phyloP scores from a whole-genome alignment of 768 basidiomycete genomes.

The Termitomyces sp. region DNA sequence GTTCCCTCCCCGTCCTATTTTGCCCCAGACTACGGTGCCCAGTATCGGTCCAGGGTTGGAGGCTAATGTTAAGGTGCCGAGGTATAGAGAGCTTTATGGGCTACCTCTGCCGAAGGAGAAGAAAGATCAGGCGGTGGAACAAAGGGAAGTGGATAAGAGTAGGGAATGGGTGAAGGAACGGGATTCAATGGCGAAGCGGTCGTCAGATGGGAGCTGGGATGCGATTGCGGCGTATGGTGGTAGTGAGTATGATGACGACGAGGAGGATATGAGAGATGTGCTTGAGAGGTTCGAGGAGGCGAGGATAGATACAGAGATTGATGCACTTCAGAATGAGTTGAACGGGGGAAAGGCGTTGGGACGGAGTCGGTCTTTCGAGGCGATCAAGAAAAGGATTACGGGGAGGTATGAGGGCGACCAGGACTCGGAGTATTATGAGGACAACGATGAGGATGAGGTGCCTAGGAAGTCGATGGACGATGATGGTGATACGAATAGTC shows the following conservation, averaged over 20 bases:
- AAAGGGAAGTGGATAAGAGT: slow-evolving; percentile 2
- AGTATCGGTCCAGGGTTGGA: slow-evolving; percentile 22
- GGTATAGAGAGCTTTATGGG: slow-evolving; percentile 30
- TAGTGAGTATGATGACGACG: slow-evolving; percentile 24
- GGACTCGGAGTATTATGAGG: slow-evolving; percentile 14
- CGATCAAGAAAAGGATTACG: slow-evolving; percentile 9
- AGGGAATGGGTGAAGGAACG: slow-evolving; percentile 9
- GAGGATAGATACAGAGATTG: slow-evolving; percentile 5
- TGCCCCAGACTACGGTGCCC: slow-evolving; percentile 17
- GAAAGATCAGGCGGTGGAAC: slow-evolving; percentile 1
- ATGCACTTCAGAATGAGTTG: slow-evolving; percentile 2
- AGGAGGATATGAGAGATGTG: slow-evolving; percentile 29
- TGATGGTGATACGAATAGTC: slow-evolving; percentile 29
- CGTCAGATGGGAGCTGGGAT: slow-evolving; percentile 21
- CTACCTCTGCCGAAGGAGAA: slow-evolving; percentile 10
- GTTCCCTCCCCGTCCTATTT: slow-evolving; percentile 45
- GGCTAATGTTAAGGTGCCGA: slow-evolving; percentile 21
- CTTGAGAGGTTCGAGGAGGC: slow-evolving; percentile 35
- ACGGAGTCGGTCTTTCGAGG: slow-evolving; percentile 26
- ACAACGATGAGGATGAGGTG: slow-evolving; percentile 10
- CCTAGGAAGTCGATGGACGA: slow-evolving; percentile 21
- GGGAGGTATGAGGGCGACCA: slow-evolving; percentile 5
- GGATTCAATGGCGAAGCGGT: background rate
- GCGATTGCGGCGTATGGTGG: slow-evolving; percentile 20
- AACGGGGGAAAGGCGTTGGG: slow-evolving; percentile 20